Evolutionary conservation across 768 basidiomycete genomes (phyloP), one percentile per base, ranked within the genome.

Genomic region (Pleurotus tuber-regium): DNA sequence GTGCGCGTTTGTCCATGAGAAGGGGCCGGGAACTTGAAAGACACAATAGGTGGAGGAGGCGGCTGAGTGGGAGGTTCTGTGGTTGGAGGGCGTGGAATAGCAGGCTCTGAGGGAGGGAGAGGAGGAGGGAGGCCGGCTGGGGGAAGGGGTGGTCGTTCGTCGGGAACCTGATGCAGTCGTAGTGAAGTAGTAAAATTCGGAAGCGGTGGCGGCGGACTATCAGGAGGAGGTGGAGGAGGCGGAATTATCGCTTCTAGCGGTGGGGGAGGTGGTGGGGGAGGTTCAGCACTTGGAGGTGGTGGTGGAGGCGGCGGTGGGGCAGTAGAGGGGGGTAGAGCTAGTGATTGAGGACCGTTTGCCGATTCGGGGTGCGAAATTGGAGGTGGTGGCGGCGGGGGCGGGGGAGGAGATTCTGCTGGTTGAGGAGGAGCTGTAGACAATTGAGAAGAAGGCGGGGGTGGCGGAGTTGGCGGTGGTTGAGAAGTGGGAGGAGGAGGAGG

Each of bases 71-170:
- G 48, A 57, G n/a, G 61, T 63, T 25, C 60, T 56, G 50, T 57
- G 5, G 67, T 66, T 3, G 68, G 70, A 0, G 68, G 67, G 0
- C 69, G 70, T 0, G 69, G 70, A 0, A 70, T 70, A 0, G 72
- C 68, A 47, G 67, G 66, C 12, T 63, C 56, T 8, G 73, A 66
- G 18, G 66, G 63, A 23, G 72, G 66, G 0, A 68, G 68, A 43
- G 61, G 61, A 31, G 62, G 57, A 65, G 53, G 18, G 66, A 63
- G 41, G 40, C 23, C 23, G 40, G 40, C 16, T 18, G 40, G 40
- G 5, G 40, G 23, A 19, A 30, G 46, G 12, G 46, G 30, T 18
- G 21, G 12, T 9, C 29, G 23, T 25, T 14, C n/a, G 4, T 44
- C 14, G n/a, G n/a, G n/a, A n/a, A n/a, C n/a, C n/a, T n/a, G n/a